phyloP scores from a whole-genome alignment of 345 rosid genomes.

The Chamaenerion angustifolium region DNA sequence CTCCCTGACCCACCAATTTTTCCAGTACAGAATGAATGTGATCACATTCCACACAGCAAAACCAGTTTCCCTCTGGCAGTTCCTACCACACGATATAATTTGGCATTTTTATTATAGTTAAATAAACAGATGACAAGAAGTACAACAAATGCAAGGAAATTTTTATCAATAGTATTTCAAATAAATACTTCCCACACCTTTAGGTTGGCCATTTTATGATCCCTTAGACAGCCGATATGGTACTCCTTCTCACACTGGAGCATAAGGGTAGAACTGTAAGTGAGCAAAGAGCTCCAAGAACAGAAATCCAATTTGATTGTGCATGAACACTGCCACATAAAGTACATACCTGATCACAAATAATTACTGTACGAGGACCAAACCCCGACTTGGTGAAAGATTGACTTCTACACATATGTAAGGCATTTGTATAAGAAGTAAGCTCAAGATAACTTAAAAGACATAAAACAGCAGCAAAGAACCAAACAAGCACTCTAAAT shows the following conservation, averaged over 20 bases:
- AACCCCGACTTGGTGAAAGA: slow-evolving; percentile 53
- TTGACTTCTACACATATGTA: slow-evolving; percentile 39
- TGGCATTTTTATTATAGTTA: slow-evolving; percentile 2
- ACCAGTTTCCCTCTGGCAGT: slow-evolving; percentile 82
- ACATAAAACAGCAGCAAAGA: no score
- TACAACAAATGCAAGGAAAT: not conserved
- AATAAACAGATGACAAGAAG: not conserved
- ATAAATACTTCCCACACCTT: slow-evolving; percentile 29
- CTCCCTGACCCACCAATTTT: slow-evolving; percentile 42
- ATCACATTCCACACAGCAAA: slow-evolving; percentile 50
- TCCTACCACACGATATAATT: slow-evolving; percentile 35
- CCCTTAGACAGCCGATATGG: slow-evolving; percentile 89
- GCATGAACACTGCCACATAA: slow-evolving; percentile 1
- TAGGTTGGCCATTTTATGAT: slow-evolving; percentile 59
- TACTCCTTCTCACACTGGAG: slow-evolving; percentile 88
- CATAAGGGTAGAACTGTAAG: slow-evolving; percentile 7
- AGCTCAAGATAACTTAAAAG: not conserved
- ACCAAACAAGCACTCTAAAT: no score
- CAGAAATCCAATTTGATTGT: not conserved
- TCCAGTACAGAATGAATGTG: slow-evolving; percentile 41
- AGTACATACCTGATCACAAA: slow-evolving; percentile 78
- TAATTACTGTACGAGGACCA: slow-evolving; percentile 72
- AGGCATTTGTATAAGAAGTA: not conserved
- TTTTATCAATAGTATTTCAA: not conserved
- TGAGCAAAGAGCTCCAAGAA: not conserved